Conservation (phyloP, 1,284 basidiomycete species). For the Anthracocystis walkeri region DNA sequence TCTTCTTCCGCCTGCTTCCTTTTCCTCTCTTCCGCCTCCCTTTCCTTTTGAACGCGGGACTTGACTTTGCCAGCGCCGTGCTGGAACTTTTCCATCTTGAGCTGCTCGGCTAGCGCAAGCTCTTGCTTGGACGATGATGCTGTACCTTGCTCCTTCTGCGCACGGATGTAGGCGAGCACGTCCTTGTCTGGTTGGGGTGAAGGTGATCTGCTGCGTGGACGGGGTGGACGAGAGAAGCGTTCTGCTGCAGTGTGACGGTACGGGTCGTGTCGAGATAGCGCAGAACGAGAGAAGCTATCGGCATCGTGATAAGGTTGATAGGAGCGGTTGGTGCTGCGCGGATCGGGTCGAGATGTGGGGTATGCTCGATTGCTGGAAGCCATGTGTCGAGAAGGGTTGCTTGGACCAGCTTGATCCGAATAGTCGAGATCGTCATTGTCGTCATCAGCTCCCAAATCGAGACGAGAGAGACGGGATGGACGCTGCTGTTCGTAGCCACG, state of each 20-base stretch:
- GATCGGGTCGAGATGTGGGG: conserved; percentile 5
- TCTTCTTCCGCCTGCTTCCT: conserved; percentile 52
- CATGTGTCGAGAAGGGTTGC: conserved; percentile 22
- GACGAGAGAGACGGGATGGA: conserved; percentile 20
- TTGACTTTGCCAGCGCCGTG: conserved; percentile 48
- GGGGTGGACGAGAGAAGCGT: conserved; percentile 2
- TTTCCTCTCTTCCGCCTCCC: conserved; percentile 58
- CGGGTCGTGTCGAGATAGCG: neutral
- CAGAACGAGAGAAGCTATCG: neutral
- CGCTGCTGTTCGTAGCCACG: conserved; percentile 1
- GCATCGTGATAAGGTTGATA: neutral
- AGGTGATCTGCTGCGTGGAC: conserved; percentile 3
- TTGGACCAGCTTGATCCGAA: conserved; percentile 33
- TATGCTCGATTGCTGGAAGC: conserved; percentile 9
- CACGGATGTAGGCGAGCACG: conserved; percentile 42
- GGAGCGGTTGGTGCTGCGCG: conserved; percentile 2
- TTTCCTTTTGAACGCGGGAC: conserved; percentile 54
- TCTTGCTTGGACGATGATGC: conserved; percentile 8
- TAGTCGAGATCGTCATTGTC: conserved; percentile 36
- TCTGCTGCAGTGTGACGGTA: neutral
- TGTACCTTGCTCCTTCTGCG: conserved; percentile 18
- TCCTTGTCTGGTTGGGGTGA: conserved; percentile 44
- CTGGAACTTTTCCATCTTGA: conserved; percentile 45
- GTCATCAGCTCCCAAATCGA: conserved; percentile 25
- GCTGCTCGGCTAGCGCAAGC: conserved; percentile 28